Conservation (phyloP, 2,329 filamentous ascomycete genomes). For the Cladosporium sp. region DNA sequence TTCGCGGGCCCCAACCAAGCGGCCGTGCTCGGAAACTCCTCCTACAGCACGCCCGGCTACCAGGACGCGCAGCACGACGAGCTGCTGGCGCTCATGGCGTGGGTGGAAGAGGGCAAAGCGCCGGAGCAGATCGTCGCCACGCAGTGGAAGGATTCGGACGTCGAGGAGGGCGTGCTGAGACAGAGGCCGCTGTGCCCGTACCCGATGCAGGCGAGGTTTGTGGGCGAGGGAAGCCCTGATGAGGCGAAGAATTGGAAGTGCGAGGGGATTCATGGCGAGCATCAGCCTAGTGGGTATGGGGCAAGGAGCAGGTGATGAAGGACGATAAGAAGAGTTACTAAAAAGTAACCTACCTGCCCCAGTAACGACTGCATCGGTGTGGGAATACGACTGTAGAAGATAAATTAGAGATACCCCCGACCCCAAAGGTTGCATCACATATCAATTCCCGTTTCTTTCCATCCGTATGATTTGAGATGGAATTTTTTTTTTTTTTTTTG, state of each 20-base stretch:
- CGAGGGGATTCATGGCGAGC: slow-evolving; percentile 3
- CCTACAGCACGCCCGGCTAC: slow-evolving; percentile 30
- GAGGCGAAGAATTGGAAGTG: slow-evolving; percentile 29
- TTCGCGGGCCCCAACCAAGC: slow-evolving; percentile 39
- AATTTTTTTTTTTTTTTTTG: no score
- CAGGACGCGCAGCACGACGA: slow-evolving; percentile 32
- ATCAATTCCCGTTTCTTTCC: no score
- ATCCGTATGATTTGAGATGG: no score
- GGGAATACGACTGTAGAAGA: no score
- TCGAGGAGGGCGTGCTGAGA: slow-evolving; percentile 28
- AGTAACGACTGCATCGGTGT: no score
- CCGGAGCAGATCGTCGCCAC: slow-evolving; percentile 36
- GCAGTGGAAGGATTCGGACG: slow-evolving; percentile 30
- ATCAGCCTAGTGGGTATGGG: not conserved
- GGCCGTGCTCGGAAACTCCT: slow-evolving; percentile 16
- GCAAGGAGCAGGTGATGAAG: not conserved
- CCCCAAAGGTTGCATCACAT: no score
- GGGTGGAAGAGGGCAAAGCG: slow-evolving; percentile 36
- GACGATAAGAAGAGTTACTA: no score
- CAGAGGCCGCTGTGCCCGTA: slow-evolving; percentile 35
- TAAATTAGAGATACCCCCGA: no score
- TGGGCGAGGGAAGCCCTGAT: slow-evolving; percentile 26
- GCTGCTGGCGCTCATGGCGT: slow-evolving; percentile 34
- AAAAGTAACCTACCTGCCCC: no score
- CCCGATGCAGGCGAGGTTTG: slow-evolving; percentile 29